phyloP scores from a whole-genome alignment of 352 stramenopile genomes.

The Labyrinthula sp. region DNA sequence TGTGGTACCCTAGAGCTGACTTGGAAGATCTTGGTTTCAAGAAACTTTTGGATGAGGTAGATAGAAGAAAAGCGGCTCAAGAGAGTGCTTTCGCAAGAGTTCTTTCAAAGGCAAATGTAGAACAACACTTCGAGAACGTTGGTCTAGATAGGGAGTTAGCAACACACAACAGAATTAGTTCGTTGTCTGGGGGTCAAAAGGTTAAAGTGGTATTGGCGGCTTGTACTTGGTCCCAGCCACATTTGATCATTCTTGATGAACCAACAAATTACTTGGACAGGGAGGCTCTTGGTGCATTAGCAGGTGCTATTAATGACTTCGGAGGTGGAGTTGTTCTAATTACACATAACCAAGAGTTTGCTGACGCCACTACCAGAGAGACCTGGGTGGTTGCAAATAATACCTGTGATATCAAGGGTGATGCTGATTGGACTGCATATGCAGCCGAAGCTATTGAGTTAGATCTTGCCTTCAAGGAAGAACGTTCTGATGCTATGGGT shows the following conservation, averaged over 20 bases:
- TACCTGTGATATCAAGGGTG: slow-evolving; percentile 31
- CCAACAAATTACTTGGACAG: slow-evolving; percentile 74
- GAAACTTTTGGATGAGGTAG: slow-evolving; percentile 53
- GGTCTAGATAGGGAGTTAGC: slow-evolving; percentile 23
- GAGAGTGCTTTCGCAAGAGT: slow-evolving; percentile 18
- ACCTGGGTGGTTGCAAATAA: slow-evolving; percentile 74
- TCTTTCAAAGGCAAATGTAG: slow-evolving; percentile 25
- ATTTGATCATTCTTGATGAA: slow-evolving; percentile 69
- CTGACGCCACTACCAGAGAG: slow-evolving; percentile 68
- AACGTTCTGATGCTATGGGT: slow-evolving; percentile 23
- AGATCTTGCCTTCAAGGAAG: slow-evolving; percentile 19
- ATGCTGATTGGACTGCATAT: slow-evolving; percentile 25
- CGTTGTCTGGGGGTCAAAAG: slow-evolving; percentile 81
- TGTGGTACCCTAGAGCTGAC: slow-evolving; percentile 65
- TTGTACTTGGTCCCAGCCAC: slow-evolving; percentile 47
- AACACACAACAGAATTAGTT: slow-evolving; percentile 37
- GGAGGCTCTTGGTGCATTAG: slow-evolving; percentile 56
- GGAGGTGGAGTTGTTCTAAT: slow-evolving; percentile 88
- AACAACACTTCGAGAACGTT: slow-evolving; percentile 26
- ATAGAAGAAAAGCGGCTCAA: slow-evolving; percentile 17
- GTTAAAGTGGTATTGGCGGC: slow-evolving; percentile 51
- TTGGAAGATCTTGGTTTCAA: slow-evolving; percentile 76
- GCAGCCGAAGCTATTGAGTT: slow-evolving; percentile 26
- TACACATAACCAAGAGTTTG: slow-evolving; percentile 87
- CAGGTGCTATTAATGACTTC: slow-evolving; percentile 79